Percentiles rank a stretch among this genome's conserved stretches.
phyloP scores from a whole-genome alignment of 2,329 filamentous ascomycete genomes.

The Aspergillus pseudonomiae region DNA sequence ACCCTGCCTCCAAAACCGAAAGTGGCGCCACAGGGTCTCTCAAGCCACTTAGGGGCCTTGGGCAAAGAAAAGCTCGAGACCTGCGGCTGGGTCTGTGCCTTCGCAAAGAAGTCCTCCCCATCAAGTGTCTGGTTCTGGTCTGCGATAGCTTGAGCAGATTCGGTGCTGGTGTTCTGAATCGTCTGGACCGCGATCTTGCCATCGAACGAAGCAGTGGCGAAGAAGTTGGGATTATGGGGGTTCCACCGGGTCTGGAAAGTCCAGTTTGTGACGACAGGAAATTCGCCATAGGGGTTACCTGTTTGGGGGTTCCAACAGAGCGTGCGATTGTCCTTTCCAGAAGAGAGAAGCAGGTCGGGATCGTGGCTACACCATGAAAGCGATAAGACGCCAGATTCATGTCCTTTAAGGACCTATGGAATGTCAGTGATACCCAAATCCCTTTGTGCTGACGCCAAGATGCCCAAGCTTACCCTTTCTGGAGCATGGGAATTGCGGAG shows the following conservation, averaged over 20 bases:
- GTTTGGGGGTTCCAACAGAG: slow-evolving; percentile 96
- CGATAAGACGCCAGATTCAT: slow-evolving; percentile 90
- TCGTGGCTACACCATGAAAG: slow-evolving; percentile 96
- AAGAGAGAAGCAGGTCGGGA: slow-evolving; percentile 83
- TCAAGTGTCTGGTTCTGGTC: slow-evolving; percentile 73
- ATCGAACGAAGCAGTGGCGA: slow-evolving; percentile 95
- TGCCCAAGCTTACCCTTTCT: slow-evolving; percentile 57
- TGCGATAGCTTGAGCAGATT: slow-evolving; percentile 62
- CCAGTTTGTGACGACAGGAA: slow-evolving; percentile 98
- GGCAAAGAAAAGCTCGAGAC: slow-evolving; percentile 83
- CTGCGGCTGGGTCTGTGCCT: slow-evolving; percentile 88
- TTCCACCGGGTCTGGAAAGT: slow-evolving; percentile 95
- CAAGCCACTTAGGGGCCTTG: slow-evolving; percentile 87
- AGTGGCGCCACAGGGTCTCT: slow-evolving; percentile 79
- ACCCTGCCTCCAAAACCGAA: slow-evolving; percentile 97
- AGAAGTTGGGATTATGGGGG: slow-evolving; percentile 86
- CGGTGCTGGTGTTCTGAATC: slow-evolving; percentile 86
- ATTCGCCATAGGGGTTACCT: slow-evolving; percentile 84
- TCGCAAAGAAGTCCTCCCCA: slow-evolving; percentile 94
- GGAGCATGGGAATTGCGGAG: slow-evolving; percentile 94
- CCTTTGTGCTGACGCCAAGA: not conserved
- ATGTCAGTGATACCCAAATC: slow-evolving; percentile 17
- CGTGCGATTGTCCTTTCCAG: slow-evolving; percentile 94
- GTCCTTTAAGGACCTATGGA: slow-evolving; percentile 75
- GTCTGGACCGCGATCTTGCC: slow-evolving; percentile 95